Percentiles rank a stretch among this genome's conserved stretches.
Evolutionary conservation across 768 basidiomycete genomes (phyloP).

Genomic region (Ramaria rubella): DNA sequence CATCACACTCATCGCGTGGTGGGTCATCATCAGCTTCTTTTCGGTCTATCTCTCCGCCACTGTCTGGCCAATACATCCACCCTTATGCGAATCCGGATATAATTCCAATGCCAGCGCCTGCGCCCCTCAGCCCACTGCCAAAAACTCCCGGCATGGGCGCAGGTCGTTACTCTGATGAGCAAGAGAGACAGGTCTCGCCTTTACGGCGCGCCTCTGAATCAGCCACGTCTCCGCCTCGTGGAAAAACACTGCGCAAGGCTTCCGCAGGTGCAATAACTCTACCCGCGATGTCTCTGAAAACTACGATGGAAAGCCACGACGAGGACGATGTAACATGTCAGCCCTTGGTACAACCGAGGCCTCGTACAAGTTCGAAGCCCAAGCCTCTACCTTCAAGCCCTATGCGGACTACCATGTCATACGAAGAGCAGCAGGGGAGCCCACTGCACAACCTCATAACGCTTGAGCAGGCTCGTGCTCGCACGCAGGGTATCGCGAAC

Average conservation of each 20-base stretch:
- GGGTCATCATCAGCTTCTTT: not conserved
- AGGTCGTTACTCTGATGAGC: not conserved
- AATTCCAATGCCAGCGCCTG: slow-evolving; percentile 32
- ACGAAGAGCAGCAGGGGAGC: not conserved
- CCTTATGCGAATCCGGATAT: slow-evolving; percentile 81
- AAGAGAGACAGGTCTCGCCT: not conserved
- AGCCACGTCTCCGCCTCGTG: not conserved
- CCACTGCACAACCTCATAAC: slow-evolving; percentile 9
- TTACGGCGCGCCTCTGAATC: slow-evolving; percentile 2
- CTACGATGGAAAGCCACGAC: not conserved
- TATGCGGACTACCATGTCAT: not conserved
- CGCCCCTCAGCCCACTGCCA: slow-evolving; percentile 17
- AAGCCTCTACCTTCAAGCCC: not conserved
- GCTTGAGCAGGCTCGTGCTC: slow-evolving; percentile 4
- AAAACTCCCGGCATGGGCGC: not conserved
- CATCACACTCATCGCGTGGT: not conserved
- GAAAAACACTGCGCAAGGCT: not conserved
- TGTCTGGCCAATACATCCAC: slow-evolving; percentile 38
- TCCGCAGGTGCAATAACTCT: not conserved
- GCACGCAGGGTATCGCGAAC: not conserved
- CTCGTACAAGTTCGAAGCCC: not conserved
- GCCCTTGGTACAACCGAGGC: not conserved
- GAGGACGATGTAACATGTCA: not conserved
- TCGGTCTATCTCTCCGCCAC: slow-evolving; percentile 12
- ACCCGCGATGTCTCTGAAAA: not conserved